A percentile compares a stretch with the other conserved stretches of the same genome.
Evolutionary conservation across 352 stramenopile species (phyloP).

Genomic region (Globisporangium recalcitrans): DNA sequence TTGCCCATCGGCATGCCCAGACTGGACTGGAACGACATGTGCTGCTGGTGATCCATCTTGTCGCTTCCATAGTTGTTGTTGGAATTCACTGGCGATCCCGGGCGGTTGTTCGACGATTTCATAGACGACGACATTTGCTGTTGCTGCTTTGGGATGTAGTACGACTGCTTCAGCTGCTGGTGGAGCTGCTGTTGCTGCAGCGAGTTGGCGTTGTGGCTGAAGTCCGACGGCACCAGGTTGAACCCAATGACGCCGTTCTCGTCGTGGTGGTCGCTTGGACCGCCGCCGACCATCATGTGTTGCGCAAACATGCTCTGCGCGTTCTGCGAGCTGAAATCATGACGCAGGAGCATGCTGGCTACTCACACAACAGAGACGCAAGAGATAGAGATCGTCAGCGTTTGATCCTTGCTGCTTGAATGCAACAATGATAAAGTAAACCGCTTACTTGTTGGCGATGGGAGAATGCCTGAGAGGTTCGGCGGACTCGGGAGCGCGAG

Average conservation of each 20-base stretch:
- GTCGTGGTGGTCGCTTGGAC: conserved; percentile 34
- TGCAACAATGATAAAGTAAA: conserved; percentile 4
- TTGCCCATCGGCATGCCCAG: not conserved
- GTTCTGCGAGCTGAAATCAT: conserved; percentile 72
- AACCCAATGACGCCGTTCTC: conserved; percentile 60
- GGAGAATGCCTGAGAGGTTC: conserved; percentile 67
- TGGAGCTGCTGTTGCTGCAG: conserved; percentile 29
- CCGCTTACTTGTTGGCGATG: conserved; percentile 72
- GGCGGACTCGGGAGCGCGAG: conserved; percentile 62
- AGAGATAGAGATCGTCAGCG: conserved; percentile 12
- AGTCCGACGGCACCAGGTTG: conserved; percentile 62
- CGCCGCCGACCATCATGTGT: conserved; percentile 28
- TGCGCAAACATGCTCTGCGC: conserved; percentile 43
- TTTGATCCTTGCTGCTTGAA: not conserved
- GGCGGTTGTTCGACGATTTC: conserved; percentile 25
- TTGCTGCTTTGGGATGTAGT: conserved; percentile 28
- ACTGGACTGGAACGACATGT: not conserved
- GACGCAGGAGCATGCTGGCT: conserved; percentile 68
- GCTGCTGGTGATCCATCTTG: not conserved
- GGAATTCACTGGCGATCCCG: conserved; percentile 21
- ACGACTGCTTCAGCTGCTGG: conserved; percentile 34
- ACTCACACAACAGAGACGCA: conserved; percentile 6
- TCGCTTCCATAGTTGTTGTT: not conserved
- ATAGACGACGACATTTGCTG: conserved; percentile 24
- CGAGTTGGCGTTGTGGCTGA: conserved; percentile 24